A percentile compares a stretch with the other conserved stretches of the same genome.
Evolutionary conservation across 2,329 filamentous ascomycete species (phyloP).

Genomic region (Colletotrichum musicola): DNA sequence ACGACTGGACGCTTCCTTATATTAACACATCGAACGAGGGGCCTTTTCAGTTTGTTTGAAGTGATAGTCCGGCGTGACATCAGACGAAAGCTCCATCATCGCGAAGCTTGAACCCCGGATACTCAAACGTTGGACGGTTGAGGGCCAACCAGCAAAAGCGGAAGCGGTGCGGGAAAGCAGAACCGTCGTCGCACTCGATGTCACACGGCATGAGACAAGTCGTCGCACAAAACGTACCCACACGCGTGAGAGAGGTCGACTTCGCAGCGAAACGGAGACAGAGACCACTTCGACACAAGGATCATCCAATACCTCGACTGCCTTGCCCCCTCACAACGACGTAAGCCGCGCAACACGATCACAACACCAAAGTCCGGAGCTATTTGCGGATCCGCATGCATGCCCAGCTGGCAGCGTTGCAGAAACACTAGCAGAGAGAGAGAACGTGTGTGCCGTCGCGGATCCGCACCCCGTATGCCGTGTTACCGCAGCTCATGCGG

Average conservation of each 20-base stretch:
- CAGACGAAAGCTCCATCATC: slow-evolving; percentile 5
- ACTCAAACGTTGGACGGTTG: no score
- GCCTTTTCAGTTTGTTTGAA: slow-evolving; percentile 15
- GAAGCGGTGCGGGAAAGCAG: neutral
- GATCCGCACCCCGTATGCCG: slow-evolving; percentile 14
- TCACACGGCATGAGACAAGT: neutral
- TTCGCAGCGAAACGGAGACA: neutral
- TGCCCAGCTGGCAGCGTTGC: slow-evolving; percentile 1
- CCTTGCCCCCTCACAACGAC: neutral
- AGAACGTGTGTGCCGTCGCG: neutral
- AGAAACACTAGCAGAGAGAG: slow-evolving; percentile 5
- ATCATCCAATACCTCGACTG: neutral
- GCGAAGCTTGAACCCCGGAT: neutral
- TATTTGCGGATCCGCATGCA: slow-evolving; percentile 21
- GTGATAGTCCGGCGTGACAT: slow-evolving; percentile 15
- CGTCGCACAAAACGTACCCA: neutral
- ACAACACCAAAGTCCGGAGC: neutral
- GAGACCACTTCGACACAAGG: neutral
- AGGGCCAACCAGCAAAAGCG: neutral
- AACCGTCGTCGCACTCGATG: slow-evolving; percentile 9
- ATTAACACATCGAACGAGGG: neutral
- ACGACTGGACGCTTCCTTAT: slow-evolving; percentile 5
- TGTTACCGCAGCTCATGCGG: slow-evolving; percentile 13
- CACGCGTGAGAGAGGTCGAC: neutral
- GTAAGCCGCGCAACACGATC: neutral